Conservation (phyloP, 495 filamentous ascomycete genomes). For the Penicillium chermesinum region DNA sequence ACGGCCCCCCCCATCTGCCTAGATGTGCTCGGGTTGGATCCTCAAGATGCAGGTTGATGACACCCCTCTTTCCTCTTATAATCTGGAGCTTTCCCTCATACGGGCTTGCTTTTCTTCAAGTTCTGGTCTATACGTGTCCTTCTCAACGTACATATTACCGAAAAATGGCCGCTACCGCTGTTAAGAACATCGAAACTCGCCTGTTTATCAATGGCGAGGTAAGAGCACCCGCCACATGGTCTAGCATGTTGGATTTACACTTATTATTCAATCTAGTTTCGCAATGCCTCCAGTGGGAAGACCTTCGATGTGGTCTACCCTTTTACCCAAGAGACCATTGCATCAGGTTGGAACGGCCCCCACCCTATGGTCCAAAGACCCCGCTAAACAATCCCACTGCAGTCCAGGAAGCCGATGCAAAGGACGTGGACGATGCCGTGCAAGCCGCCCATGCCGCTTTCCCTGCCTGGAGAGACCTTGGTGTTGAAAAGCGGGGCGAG, state of each 20-base stretch:
- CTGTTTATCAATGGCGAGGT: slow-evolving; percentile 50
- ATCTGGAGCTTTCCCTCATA: background rate
- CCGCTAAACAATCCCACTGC: background rate
- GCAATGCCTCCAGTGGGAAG: slow-evolving; percentile 36
- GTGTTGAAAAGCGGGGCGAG: slow-evolving; percentile 34
- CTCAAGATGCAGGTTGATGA: background rate
- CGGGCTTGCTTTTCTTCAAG: background rate
- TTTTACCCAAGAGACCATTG: slow-evolving; percentile 38
- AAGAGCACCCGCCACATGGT: background rate
- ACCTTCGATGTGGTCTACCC: slow-evolving; percentile 44
- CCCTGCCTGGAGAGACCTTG: slow-evolving; percentile 52
- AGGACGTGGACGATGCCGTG: slow-evolving; percentile 57
- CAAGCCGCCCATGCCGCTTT: slow-evolving; percentile 55
- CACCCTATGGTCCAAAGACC: background rate
- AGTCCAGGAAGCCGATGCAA: slow-evolving; percentile 43
- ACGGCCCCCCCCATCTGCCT: no score
- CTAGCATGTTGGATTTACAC: background rate
- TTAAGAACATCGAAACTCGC: slow-evolving; percentile 27
- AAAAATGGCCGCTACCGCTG: slow-evolving; percentile 1
- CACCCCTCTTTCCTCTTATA: background rate
- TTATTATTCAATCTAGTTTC: slow-evolving; percentile 31
- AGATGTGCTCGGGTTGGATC: background rate
- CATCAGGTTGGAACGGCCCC: slow-evolving; percentile 25
- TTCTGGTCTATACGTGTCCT: background rate
- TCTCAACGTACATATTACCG: background rate